Conservation (phyloP, 1,284 basidiomycete genomes). For the Melampsora occidentalis region DNA sequence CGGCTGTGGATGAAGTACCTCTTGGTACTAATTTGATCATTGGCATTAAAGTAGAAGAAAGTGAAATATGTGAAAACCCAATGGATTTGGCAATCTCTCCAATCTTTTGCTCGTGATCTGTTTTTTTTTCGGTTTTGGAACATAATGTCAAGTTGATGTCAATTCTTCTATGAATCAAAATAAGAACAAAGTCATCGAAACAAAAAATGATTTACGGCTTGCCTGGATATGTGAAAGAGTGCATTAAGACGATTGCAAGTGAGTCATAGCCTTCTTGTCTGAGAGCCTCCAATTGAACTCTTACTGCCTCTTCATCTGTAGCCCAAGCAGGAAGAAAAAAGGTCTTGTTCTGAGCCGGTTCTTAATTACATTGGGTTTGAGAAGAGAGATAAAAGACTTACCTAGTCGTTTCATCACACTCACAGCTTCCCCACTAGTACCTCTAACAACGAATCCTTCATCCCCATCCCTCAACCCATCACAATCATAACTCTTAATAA, state of each 20-base stretch:
- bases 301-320: constrained; percentile 49
- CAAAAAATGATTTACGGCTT: background rate
- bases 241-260: constrained; percentile 78
- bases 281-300: constrained; percentile 65
- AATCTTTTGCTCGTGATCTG: constrained; percentile 64
- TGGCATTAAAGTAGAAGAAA: constrained; percentile 80
- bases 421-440: constrained; percentile 87
- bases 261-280: constrained; percentile 76
- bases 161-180: background rate
- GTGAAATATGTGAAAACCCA: constrained; percentile 83
- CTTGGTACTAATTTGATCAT: constrained; percentile 95
- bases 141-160: background rate
- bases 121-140: no score
- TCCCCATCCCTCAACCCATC: constrained; percentile 50
- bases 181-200: background rate
- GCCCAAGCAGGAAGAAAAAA: constrained; percentile 46
- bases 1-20: constrained; percentile 85
- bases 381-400: constrained; percentile 50
- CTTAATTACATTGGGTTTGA: no score
- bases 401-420: constrained; percentile 74
- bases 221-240: constrained; percentile 83
- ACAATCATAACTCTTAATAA: constrained; percentile 69
- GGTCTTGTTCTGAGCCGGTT: background rate
- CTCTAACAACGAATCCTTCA: constrained; percentile 63
- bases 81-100: constrained; percentile 70